These are phyloP conservation scores for Talaromyces sp. DNA, from an alignment of 2,329 filamentous ascomycete genomes.

Conservation along the genomic window DNA sequence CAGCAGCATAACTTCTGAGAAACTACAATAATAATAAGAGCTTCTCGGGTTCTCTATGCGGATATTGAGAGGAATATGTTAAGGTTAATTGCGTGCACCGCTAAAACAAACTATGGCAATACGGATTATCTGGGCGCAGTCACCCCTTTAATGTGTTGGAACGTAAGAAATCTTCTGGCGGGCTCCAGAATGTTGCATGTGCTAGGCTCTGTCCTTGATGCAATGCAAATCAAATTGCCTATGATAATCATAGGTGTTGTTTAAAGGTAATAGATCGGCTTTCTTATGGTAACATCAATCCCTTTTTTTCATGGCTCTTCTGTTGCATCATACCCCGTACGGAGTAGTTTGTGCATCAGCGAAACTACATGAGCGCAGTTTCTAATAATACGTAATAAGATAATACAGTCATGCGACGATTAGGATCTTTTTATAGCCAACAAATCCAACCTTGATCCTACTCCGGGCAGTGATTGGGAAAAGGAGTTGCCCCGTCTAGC, in stretches of 20 bases:
- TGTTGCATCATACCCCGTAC: background rate
- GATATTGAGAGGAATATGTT: conserved; percentile 24
- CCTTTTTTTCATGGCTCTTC: background rate
- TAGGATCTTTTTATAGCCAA: background rate
- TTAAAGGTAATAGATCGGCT: background rate
- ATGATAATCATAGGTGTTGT: background rate
- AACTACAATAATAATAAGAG: background rate
- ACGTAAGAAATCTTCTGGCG: background rate
- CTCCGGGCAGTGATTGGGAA: background rate
- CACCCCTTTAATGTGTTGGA: background rate
- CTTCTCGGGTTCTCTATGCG: background rate
- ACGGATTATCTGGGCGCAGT: background rate
- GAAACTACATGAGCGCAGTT: background rate
- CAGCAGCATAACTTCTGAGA: background rate
- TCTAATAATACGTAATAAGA: background rate
- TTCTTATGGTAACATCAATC: background rate
- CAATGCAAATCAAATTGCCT: background rate
- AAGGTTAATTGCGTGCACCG: conserved; percentile 14
- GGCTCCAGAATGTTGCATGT: background rate
- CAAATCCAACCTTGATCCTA: background rate
- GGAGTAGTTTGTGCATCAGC: background rate
- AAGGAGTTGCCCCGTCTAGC: background rate
- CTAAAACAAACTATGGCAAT: background rate
- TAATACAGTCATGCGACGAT: background rate
- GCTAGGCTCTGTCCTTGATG: background rate